Conservation (phyloP, 2,329 filamentous ascomycete species). For the Alternaria sp. region DNA sequence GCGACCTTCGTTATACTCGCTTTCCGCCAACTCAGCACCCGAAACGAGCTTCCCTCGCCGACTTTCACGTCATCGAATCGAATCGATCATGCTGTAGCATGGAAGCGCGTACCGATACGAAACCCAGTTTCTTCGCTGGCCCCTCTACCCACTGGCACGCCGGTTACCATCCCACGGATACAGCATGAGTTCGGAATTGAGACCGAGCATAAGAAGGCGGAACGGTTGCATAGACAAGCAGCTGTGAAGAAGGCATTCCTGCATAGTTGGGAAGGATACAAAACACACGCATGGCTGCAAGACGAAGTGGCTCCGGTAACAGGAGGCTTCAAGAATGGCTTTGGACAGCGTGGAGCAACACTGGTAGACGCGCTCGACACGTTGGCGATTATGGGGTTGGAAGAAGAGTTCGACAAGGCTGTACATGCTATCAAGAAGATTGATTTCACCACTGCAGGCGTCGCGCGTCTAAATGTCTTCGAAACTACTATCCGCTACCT, state of each 20-base stretch:
- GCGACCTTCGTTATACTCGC: constrained; percentile 40
- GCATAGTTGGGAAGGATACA: constrained; percentile 61
- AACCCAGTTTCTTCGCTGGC: constrained; percentile 46
- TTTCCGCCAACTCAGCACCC: constrained; percentile 40
- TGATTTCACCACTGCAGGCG: constrained; percentile 61
- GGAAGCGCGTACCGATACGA: constrained; percentile 44
- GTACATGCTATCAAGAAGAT: constrained; percentile 61
- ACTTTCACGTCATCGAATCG: constrained; percentile 35
- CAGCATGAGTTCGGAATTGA: constrained; percentile 50
- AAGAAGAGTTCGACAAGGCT: constrained; percentile 65
- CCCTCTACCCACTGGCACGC: constrained; percentile 42
- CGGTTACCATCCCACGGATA: constrained; percentile 46
- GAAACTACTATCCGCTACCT: constrained; percentile 54
- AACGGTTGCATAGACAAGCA: constrained; percentile 42
- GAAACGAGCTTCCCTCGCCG: constrained; percentile 28
- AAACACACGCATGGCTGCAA: constrained; percentile 60
- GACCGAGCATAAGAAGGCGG: constrained; percentile 42
- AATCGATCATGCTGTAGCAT: constrained; percentile 43
- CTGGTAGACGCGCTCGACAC: constrained; percentile 69
- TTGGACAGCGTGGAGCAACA: constrained; percentile 67
- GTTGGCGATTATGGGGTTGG: constrained; percentile 69
- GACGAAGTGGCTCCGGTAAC: constrained; percentile 63
- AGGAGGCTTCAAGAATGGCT: constrained; percentile 58
- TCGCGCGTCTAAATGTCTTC: constrained; percentile 48
- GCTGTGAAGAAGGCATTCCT: constrained; percentile 51